Base-by-base conservation (phyloP, 306 rosid genomes). In the Nissolia schottii region DNA sequence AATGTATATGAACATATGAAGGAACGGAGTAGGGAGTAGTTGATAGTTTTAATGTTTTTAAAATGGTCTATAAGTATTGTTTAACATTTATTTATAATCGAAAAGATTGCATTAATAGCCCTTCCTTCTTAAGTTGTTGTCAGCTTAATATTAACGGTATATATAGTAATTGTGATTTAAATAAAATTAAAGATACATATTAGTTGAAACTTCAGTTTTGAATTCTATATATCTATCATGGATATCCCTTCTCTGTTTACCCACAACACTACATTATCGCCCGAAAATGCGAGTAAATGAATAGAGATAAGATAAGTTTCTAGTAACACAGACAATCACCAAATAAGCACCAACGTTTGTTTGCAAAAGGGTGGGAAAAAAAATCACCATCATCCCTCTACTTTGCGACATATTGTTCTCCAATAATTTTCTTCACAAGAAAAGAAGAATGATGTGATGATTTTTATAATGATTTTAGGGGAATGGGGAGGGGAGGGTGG, bases 311-410 rank as follows among this genome's bases (percentile, higher is more conserved):
- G 68, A 71, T 58, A 57, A 58, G n/a, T 28, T 27, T 57, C n/a
- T 13, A 43, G 3, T 12, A 20, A 41, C 7, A 10, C 28, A 31
- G 46, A 43, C 67, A 29, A 12, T 18, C 2, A 29, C 19, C 12
- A 58, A 43, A 58, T 29, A 57, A 55, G 59, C 77, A 73, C 28
- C 61, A 49, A 32, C 40, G 62, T 62, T 12, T 62, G 63, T 24
- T 61, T 48, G 53, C 63, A 6, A 61, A 49, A 35, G 14, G 53
- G 20, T 15, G 7, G 40, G 50, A 19, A 1, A 45, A 29, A 43
- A 60, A 13, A 46, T 51, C 51, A 61, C 27, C 15, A 34, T n/a
- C 69, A 43, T 20, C 46, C 28, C 19, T 59, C 19, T 37, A 58
- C 46, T 28, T 59, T 28, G 7, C 28, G 40, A 40, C 22, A 16